A percentile compares a stretch with the other conserved stretches of the same genome.
Conservation (phyloP, 768 basidiomycete genomes). For the Floccularia luteovirens region DNA sequence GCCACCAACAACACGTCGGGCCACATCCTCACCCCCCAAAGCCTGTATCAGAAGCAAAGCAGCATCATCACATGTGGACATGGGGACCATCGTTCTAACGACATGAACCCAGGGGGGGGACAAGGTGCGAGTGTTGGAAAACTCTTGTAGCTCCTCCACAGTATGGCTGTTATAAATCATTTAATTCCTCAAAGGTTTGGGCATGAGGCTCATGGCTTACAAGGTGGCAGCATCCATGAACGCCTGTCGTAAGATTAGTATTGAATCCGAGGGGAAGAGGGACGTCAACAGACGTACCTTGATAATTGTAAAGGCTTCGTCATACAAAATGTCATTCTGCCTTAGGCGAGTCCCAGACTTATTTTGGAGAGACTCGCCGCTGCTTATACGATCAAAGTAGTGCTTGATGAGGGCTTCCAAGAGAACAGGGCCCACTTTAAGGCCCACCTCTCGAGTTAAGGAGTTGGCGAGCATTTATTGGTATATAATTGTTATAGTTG, state of each 20-base stretch:
- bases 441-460: conserved; percentile 52
- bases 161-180: conserved; percentile 49
- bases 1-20: conserved; percentile 72
- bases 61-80: conserved; percentile 68
- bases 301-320: conserved; percentile 69
- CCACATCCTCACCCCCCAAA: conserved; percentile 77
- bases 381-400: conserved; percentile 64
- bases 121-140: conserved; percentile 76
- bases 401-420: conserved; percentile 80
- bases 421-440: conserved; percentile 65
- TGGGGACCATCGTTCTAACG: conserved; percentile 63
- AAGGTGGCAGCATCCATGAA: conserved; percentile 68
- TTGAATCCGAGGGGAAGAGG: neutral
- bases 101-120: conserved; percentile 82
- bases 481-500: too few relatives aligned
- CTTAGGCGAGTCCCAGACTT: conserved; percentile 41
- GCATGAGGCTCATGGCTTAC: conserved; percentile 31
- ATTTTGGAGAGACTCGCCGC: conserved; percentile 25
- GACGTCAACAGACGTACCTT: conserved; percentile 50
- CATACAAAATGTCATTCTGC: conserved; percentile 74
- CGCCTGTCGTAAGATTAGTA: conserved; percentile 28
- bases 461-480: conserved; percentile 35
- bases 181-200: neutral
- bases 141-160: conserved; percentile 76
- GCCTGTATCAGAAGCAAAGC: conserved; percentile 66